Evolutionary conservation across 805 yeast species (phyloP), one percentile per base, ranked within the genome.

Genomic region (Danielia oregonensis): DNA sequence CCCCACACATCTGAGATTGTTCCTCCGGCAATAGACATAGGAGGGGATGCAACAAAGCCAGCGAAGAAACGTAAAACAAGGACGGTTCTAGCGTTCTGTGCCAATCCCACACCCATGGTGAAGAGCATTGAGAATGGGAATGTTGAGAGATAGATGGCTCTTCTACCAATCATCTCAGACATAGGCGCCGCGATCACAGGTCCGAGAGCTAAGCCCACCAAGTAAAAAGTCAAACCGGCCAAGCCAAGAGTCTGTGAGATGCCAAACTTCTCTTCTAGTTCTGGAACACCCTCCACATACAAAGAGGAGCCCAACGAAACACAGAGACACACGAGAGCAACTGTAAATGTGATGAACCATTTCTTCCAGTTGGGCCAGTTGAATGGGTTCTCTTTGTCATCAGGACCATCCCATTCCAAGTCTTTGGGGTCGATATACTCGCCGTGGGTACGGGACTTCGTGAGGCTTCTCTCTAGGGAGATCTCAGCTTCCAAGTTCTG

Each of bases 1-100:
- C 68, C 72, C 79, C 89, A 87, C 30, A 86, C 59, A 60, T 87
- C 96, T 35, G 80, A 65, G 42, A 87, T 76, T 4, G 93, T 79
- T 43, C 95, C 96, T 34, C 89, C 87, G 9, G 87, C 91, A 44
- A 85, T 77, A 7, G 95, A 81, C 61, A 87, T 68, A 2, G 89
- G 87, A 3, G 93, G 94, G 2, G 89, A 79, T 1, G 93, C 86
- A 31, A 81, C 71, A 18, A 81, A 68, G 1, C 95, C 95, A 14
- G 82, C 67, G 48, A 87, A 75, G 51, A 84, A 83, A 48, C 96
- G 63, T 29, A 85, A 65, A 4, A 87, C 79, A 30, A 86, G 61
- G 18, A 84, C 67, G 8, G 74, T 65, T 13, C 28, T 15, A 19
- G 38, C 30, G 29, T 44, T 46, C 3, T 36, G 36, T 9, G 46